These are phyloP conservation scores for Stagonosporopsis cucurbitacearum DNA, from an alignment of 2,329 filamentous ascomycete species.

Conservation along the genomic window DNA sequence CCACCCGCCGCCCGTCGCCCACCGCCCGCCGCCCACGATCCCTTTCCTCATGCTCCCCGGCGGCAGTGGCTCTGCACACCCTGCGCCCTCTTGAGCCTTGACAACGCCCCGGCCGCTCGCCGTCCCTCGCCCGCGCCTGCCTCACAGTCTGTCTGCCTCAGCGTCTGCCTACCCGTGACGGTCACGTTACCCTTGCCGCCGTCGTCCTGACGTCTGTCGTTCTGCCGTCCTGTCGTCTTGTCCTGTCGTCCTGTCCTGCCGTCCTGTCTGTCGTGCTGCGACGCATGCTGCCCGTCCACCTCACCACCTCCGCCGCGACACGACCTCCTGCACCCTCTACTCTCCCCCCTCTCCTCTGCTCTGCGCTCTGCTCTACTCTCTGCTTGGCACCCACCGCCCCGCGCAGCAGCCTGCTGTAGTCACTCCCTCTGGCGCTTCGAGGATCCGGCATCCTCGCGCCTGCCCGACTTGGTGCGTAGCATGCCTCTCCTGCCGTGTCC, in stretches of 20 bases:
- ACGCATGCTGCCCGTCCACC: slow-evolving; percentile 3
- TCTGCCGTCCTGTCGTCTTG: too few species aligned
- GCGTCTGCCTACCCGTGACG: not conserved
- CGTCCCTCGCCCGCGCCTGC: not conserved
- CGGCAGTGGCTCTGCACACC: slow-evolving; percentile 4
- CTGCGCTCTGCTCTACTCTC: not conserved
- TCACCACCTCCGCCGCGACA: not conserved
- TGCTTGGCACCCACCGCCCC: slow-evolving; percentile 4
- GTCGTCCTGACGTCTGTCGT: not conserved
- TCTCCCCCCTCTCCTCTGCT: not conserved
- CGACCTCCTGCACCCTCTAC: not conserved
- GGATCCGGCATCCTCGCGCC: slow-evolving; percentile 53
- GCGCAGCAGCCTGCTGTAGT: slow-evolving; percentile 38
- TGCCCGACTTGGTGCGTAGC: slow-evolving; percentile 45
- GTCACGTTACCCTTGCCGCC: too few species aligned
- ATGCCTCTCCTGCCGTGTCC: slow-evolving; percentile 25
- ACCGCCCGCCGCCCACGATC: slow-evolving; percentile 10
- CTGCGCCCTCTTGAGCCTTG: slow-evolving; percentile 6
- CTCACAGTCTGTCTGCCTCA: slow-evolving; percentile 3
- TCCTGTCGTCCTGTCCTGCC: not conserved
- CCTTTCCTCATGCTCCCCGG: slow-evolving; percentile 10
- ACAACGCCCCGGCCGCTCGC: not conserved
- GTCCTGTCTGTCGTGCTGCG: not conserved
- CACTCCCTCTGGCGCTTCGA: slow-evolving; percentile 51
- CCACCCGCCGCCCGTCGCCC: not conserved